These are phyloP conservation scores for Fusarium sp. DNA, from an alignment of 2,329 filamentous ascomycete species.

Conservation along the genomic window DNA sequence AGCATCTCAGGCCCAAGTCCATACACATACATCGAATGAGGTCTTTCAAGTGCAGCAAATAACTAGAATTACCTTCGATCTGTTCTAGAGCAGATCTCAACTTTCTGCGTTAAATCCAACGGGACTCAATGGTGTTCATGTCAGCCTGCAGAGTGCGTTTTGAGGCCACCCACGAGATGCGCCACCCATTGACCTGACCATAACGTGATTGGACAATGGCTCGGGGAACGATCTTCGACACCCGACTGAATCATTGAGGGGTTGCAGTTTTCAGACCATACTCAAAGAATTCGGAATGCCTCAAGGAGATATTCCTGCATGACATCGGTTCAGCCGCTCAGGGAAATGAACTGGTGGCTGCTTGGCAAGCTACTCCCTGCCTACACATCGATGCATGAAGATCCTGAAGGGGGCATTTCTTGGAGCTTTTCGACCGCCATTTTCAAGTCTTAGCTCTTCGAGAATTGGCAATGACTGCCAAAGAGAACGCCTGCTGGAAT, in stretches of 20 bases:
- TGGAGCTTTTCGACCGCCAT: not conserved
- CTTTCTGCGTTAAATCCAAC: not conserved
- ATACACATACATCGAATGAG: not conserved
- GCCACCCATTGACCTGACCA: not conserved
- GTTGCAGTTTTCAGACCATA: not conserved
- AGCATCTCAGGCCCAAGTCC: not conserved
- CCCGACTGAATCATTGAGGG: not conserved
- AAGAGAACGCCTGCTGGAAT: constrained; percentile 21
- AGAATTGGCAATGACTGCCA: constrained; percentile 24
- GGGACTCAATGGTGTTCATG: not conserved
- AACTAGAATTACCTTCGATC: no score
- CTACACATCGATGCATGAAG: not conserved
- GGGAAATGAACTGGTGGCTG: not conserved
- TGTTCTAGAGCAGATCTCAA: not conserved
- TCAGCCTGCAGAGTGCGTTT: not conserved
- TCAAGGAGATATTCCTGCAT: not conserved
- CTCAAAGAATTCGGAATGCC: not conserved
- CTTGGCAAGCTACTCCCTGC: not conserved
- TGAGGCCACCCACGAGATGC: not conserved
- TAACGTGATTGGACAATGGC: not conserved
- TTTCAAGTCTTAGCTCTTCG: not conserved
- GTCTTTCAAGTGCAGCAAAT: not conserved
- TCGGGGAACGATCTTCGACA: not conserved
- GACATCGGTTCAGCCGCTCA: not conserved
- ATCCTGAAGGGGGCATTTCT: not conserved